Conservation (phyloP, 2,329 filamentous ascomycete genomes). For the Colletotrichum endophyticum region DNA sequence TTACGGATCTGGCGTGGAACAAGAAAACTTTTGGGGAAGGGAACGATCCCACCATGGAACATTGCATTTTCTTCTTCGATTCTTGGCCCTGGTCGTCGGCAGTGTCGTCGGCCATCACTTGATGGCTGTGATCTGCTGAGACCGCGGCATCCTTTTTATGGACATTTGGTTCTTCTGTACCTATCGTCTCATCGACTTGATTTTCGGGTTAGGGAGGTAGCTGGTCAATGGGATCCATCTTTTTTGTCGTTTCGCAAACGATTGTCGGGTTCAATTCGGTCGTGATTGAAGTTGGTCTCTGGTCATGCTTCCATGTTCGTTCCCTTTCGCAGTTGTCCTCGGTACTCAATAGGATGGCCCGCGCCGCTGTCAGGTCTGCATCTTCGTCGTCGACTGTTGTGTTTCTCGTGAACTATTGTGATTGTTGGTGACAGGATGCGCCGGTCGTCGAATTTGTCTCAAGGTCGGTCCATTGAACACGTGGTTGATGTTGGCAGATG, state of each 20-base stretch:
- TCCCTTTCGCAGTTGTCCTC: not conserved
- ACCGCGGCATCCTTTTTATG: not conserved
- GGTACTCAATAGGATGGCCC: not conserved
- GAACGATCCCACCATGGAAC: slow-evolving; percentile 12
- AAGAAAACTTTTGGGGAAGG: slow-evolving; percentile 7
- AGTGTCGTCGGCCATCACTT: not conserved
- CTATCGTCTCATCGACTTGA: slow-evolving; percentile 11
- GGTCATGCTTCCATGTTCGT: not conserved
- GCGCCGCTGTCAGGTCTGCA: not conserved
- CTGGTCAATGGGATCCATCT: slow-evolving; percentile 3
- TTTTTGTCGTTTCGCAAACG: not conserved
- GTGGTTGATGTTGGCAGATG: fast-evolving
- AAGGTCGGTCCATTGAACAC: not conserved
- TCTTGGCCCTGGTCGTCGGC: not conserved
- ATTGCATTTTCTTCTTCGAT: slow-evolving; percentile 13
- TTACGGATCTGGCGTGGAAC: slow-evolving; percentile 20
- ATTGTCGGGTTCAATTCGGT: not conserved
- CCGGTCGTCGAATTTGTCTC: not conserved
- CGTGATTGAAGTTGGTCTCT: not conserved
- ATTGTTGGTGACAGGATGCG: not conserved
- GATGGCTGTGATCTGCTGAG: not conserved
- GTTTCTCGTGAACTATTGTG: not conserved
- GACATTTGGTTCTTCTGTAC: slow-evolving; percentile 16
- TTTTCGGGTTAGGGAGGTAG: slow-evolving; percentile 13
- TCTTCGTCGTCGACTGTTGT: not conserved